Percentiles rank a stretch among this genome's conserved stretches.
Conservation (phyloP, 2,329 filamentous ascomycete genomes). For the Calonectria hongkongensis region DNA sequence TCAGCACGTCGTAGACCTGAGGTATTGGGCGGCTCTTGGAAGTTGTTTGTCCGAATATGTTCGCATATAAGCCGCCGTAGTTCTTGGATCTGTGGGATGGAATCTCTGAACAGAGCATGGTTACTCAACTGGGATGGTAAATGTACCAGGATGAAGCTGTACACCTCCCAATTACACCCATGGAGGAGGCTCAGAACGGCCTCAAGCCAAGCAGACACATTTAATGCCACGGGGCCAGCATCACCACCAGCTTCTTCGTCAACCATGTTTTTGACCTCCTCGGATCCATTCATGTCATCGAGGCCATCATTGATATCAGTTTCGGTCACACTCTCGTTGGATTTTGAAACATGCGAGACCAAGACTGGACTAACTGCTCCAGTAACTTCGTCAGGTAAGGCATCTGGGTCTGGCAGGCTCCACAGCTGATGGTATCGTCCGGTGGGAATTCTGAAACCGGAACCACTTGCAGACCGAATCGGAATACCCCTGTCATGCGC, state of each 20-base stretch:
- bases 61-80: slow-evolving; percentile 87
- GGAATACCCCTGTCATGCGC: slow-evolving; percentile 64
- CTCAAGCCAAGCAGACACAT: slow-evolving; percentile 84
- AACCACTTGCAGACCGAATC: slow-evolving; percentile 65
- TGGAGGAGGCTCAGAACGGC: slow-evolving; percentile 83
- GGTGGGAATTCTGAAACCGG: slow-evolving; percentile 57
- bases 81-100: slow-evolving; percentile 83
- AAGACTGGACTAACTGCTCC: slow-evolving; percentile 70
- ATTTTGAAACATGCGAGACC: slow-evolving; percentile 62
- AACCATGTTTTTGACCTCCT: slow-evolving; percentile 37
- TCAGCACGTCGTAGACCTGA: slow-evolving; percentile 90
- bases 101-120: slow-evolving; percentile 86
- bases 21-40: slow-evolving; percentile 87
- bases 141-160: slow-evolving; percentile 91
- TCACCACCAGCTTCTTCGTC: slow-evolving; percentile 45
- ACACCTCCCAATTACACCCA: slow-evolving; percentile 91
- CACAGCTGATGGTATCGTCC: slow-evolving; percentile 72
- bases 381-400: slow-evolving; percentile 70
- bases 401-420: slow-evolving; percentile 74
- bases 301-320: slow-evolving; percentile 34
- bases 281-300: slow-evolving; percentile 35
- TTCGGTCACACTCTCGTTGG: slow-evolving; percentile 38
- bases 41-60: slow-evolving; percentile 84
- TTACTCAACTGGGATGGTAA: slow-evolving; percentile 92
- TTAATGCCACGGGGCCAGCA: slow-evolving; percentile 68